A percentile compares a stretch with the other conserved stretches of the same genome.
phyloP scores from a whole-genome alignment of 495 filamentous ascomycete genomes.

The Aspergillus nanangensis region DNA sequence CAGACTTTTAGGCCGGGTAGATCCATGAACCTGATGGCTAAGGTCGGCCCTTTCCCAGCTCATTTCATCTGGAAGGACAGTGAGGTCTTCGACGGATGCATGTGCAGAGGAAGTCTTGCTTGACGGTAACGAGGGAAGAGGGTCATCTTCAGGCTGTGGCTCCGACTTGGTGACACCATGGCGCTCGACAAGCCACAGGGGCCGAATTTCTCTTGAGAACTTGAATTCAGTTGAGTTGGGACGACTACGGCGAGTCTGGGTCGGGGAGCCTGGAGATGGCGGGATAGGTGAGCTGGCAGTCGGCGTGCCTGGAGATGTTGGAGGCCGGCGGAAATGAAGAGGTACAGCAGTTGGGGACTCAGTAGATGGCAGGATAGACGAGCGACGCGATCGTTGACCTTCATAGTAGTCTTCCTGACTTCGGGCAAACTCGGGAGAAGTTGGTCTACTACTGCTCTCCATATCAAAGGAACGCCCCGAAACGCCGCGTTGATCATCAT shows the following conservation, averaged over 20 bases:
- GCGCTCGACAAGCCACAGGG: slow-evolving; percentile 46
- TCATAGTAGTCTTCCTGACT: slow-evolving; percentile 11
- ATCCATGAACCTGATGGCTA: slow-evolving; percentile 17
- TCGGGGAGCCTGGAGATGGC: slow-evolving; percentile 26
- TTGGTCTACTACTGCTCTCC: slow-evolving; percentile 24
- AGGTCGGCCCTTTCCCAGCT: slow-evolving; percentile 30
- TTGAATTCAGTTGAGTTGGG: slow-evolving; percentile 45
- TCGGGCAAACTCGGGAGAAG: slow-evolving; percentile 25
- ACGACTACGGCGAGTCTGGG: slow-evolving; percentile 32
- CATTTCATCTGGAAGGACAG: slow-evolving; percentile 22
- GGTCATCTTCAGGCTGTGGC: slow-evolving; percentile 31
- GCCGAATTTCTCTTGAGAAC: slow-evolving; percentile 42
- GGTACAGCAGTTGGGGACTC: slow-evolving; percentile 49
- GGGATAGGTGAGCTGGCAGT: slow-evolving; percentile 24
- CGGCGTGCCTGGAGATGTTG: slow-evolving; percentile 34
- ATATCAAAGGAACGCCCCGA: not conserved
- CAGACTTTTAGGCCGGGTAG: slow-evolving; percentile 14
- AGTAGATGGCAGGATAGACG: slow-evolving; percentile 26
- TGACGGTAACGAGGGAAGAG: slow-evolving; percentile 45
- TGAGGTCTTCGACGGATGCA: slow-evolving; percentile 41
- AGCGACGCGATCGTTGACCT: slow-evolving; percentile 16
- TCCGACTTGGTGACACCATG: slow-evolving; percentile 40
- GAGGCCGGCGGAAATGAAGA: slow-evolving; percentile 44
- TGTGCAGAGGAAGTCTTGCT: slow-evolving; percentile 43
- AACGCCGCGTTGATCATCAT: not conserved